Evolutionary conservation across 345 rosid genomes (phyloP).

Genomic region (Moringa oleifera): DNA sequence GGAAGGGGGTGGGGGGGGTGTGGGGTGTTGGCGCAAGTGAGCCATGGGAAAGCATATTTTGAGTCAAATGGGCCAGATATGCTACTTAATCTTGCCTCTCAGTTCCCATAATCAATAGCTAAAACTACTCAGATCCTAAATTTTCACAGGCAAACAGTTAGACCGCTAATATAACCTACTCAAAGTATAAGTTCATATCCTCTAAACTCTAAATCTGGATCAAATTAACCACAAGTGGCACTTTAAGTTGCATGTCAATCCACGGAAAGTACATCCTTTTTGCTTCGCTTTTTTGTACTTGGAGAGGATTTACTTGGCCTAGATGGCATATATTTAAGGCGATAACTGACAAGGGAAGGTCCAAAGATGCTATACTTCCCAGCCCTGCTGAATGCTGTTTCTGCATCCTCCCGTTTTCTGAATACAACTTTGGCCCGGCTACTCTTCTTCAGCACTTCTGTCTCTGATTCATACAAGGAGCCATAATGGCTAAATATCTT

Average conservation of each 20-base stretch:
- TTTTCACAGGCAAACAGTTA: slow-evolving; percentile 3
- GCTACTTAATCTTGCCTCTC: no score
- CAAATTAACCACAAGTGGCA: background rate
- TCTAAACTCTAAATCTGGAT: background rate
- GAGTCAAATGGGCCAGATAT: background rate
- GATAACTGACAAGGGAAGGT: slow-evolving; percentile 54
- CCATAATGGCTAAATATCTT: slow-evolving; percentile 52
- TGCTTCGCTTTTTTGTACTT: slow-evolving; percentile 13
- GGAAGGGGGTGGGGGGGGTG: no score
- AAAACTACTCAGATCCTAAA: slow-evolving; percentile 9
- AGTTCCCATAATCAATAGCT: slow-evolving; percentile 4
- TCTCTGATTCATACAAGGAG: slow-evolving; percentile 35
- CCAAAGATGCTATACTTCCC: slow-evolving; percentile 59
- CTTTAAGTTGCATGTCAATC: slow-evolving; percentile 12
- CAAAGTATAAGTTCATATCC: background rate
- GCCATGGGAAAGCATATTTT: background rate
- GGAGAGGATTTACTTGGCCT: slow-evolving; percentile 15
- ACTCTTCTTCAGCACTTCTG: slow-evolving; percentile 42
- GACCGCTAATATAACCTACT: background rate
- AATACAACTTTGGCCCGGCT: slow-evolving; percentile 55
- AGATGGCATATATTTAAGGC: slow-evolving; percentile 32
- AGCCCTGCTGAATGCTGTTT: slow-evolving; percentile 58
- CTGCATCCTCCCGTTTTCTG: slow-evolving; percentile 42
- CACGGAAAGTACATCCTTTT: slow-evolving; percentile 7
- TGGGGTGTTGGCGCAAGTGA: no score